Percentiles rank a stretch among this genome's conserved stretches.
phyloP scores from a whole-genome alignment of 768 basidiomycete species.

The Rhodotorula paludigena region DNA sequence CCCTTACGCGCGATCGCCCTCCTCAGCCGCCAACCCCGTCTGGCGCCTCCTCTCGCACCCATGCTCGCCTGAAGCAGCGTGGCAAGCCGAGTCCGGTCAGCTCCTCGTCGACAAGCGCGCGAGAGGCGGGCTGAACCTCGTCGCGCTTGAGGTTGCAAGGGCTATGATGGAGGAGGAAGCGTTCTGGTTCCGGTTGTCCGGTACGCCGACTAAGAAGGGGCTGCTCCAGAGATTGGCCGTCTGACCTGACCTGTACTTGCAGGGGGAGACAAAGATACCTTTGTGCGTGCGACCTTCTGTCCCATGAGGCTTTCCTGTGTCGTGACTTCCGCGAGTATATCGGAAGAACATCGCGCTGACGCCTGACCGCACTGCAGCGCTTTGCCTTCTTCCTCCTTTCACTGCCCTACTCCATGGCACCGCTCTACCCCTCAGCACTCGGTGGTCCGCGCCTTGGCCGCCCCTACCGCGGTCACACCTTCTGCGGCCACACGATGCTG shows the following conservation, averaged over 20 bases:
- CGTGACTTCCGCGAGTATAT: no score
- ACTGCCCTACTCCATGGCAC: slow-evolving; percentile 44
- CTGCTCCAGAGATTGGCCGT: slow-evolving; percentile 33
- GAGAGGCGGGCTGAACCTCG: slow-evolving; percentile 49
- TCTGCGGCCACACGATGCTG: slow-evolving; percentile 49
- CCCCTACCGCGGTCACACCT: slow-evolving; percentile 40
- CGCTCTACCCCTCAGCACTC: slow-evolving; percentile 47
- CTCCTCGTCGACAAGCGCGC: slow-evolving; percentile 51
- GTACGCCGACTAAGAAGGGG: slow-evolving; percentile 15
- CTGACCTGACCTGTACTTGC: neutral
- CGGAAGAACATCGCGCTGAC: no score
- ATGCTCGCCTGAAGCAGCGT: slow-evolving; percentile 43
- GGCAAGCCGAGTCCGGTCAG: slow-evolving; percentile 49
- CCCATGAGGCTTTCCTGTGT: neutral
- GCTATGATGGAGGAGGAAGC: slow-evolving; percentile 48
- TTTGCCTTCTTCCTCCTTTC: slow-evolving; percentile 49
- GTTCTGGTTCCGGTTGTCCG: slow-evolving; percentile 51
- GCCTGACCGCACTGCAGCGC: slow-evolving; percentile 14
- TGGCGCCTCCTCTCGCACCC: slow-evolving; percentile 48
- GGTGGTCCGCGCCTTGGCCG: slow-evolving; percentile 43
- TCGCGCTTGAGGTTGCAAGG: slow-evolving; percentile 48
- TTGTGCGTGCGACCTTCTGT: slow-evolving; percentile 43
- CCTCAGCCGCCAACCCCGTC: slow-evolving; percentile 50
- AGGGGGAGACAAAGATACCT: slow-evolving; percentile 49
- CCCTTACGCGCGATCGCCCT: neutral